Base-by-base conservation (phyloP, 1,284 basidiomycete species). In the Austroboletus novae-zelandiae region DNA sequence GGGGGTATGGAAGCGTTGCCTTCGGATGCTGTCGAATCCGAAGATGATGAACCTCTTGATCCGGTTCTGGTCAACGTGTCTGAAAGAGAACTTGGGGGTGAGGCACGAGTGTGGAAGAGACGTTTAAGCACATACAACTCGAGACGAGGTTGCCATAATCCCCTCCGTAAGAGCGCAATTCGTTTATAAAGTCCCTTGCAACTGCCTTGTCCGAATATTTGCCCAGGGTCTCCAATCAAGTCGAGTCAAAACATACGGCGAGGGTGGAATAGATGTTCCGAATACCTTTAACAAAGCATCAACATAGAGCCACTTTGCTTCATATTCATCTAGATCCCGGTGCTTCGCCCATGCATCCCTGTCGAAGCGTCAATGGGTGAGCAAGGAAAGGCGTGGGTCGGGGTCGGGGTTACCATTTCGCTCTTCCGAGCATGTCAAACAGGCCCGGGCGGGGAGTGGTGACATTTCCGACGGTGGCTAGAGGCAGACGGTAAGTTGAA, bases 261-360 rank as follows among this genome's bases (percentile, higher is more conserved):
- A 39, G 29, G 34, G 10, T 18, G 25, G 5, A 40, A n/a, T 30
- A 6, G 37, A 11, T 29, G 41, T 30, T 20, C 29, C 57, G 3
- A 73, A 37, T 61, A 89, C 93, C 76, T 91, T 91, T 45, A 95
- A 69, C 51, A 98, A 71, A 14, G 90, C 89, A 55, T 93, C 89
- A 4, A 96, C 91, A 70, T 98, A 98, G 36, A 88, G 71, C 79
- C 84, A 88, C 72, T 94, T 97, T 2, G 94, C 94, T 65, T 95
- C 90, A 51, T 79, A 80, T 29, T 80, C 67, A 51, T 86, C 80
- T 32, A 94, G 66, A 55, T 94, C 92, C 58, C 85, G 87, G 64
- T 95, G 91, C 64, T 93, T 94, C 42, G 87, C 84, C 94, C 94
- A 98, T 30, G 92, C 92, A 71, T 96, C 94, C 93, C 92, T 94